Evolutionary conservation across 2,329 filamentous ascomycete species (phyloP), one percentile per base, ranked within the genome.

Genomic region (Mariannaea sp.): DNA sequence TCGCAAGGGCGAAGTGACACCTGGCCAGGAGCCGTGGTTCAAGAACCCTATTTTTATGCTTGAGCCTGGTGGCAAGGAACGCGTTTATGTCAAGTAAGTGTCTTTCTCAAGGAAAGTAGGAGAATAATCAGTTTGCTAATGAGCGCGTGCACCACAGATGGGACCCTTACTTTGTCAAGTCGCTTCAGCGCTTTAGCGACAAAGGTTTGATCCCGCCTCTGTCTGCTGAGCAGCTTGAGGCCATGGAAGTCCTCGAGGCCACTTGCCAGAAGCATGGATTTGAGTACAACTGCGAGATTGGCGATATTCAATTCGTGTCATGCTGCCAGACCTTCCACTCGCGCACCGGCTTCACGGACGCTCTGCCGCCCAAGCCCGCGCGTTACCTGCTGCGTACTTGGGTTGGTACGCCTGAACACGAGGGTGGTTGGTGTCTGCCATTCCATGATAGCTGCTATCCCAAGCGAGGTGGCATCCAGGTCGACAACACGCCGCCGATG

Each of bases 381-480:
- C 79, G 90, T 35, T 90, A 95, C 68, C 73, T 95, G n/a, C 87
- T 95, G 81, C 78, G 90, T 26, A 73, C 94, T 61, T 95, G 90
- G 90, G 74, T 95, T 52, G 86, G 88, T 9, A 89, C 88, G 13
- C 90, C 90, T 0, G 86, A 92, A 73, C 77, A 73, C 24, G 90
- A 95, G 72, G 90, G 89, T 7, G 90, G 90, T 0, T 95, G 90
- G 90, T 85, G 82, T 44, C 71, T 94, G 71, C 90, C 90, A 1
- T 93, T 90, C 74, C 85, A 83, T 64, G 90, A 95, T 72, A 86
- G 82, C 43, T 76, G 81, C 46, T 86, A 92, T 78, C 89, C 89
- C 81, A 94, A 93, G 81, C 80, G 90, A 9, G 89, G 90, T 2
- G 90, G 90, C 0, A 88, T 94, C 59, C 90, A 94, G 75, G 90